phyloP scores from a whole-genome alignment of 2,329 filamentous ascomycete species.

The Epichloe bromicola region DNA sequence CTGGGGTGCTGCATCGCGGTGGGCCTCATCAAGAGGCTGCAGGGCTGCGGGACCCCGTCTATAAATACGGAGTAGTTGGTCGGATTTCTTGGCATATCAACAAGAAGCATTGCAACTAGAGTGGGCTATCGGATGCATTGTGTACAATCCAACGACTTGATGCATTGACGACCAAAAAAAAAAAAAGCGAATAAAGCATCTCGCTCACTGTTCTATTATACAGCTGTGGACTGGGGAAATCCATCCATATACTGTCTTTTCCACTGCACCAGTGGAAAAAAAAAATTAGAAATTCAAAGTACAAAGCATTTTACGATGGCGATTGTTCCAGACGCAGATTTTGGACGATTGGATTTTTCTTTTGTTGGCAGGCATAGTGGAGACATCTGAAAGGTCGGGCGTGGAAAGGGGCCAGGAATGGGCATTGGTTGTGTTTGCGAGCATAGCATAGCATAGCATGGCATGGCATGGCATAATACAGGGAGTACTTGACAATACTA shows the following conservation, averaged over 20 bases:
- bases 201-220: background rate
- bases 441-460: background rate
- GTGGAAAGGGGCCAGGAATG: background rate
- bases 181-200: background rate
- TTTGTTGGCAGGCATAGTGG: no score
- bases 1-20: background rate
- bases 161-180: background rate
- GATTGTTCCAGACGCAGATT: background rate
- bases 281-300: no score
- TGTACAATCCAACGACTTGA: background rate
- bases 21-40: slow-evolving; percentile 1
- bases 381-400: no score
- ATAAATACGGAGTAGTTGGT: background rate
- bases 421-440: background rate
- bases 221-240: background rate
- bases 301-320: background rate
- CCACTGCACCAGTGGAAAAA: background rate
- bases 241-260: background rate
- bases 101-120: background rate
- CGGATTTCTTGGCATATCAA: background rate
- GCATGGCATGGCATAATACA: no score
- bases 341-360: no score
- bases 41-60: background rate
- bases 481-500: no score
- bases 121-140: background rate